A percentile compares a stretch with the other conserved stretches of the same genome.
Conservation (phyloP, 192 early-diverging fungal genomes). For the Coemansia reversa region DNA sequence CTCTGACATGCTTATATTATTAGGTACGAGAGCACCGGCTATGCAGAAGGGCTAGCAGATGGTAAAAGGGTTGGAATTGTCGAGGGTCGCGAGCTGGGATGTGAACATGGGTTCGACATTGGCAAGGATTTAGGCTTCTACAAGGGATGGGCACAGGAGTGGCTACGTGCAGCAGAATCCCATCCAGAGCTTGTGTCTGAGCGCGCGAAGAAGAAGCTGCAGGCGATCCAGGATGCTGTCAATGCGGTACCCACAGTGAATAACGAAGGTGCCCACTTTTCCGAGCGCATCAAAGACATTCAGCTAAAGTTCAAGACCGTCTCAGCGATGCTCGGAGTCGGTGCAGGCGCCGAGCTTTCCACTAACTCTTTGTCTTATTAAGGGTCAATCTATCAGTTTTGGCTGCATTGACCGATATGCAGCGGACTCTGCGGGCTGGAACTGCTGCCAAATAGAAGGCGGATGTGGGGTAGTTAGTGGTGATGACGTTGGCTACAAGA, state of each 20-base stretch:
- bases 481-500: background rate
- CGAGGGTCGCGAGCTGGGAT: constrained; percentile 51
- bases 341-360: constrained; percentile 31
- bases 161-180: constrained; percentile 21
- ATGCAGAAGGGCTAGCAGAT: constrained; percentile 26
- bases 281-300: constrained; percentile 28
- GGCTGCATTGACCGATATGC: background rate
- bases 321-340: constrained; percentile 41
- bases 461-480: background rate
- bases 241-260: constrained; percentile 25
- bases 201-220: constrained; percentile 35
- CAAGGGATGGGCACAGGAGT: constrained; percentile 47
- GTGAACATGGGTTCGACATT: constrained; percentile 39
- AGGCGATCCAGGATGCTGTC: constrained; percentile 21
- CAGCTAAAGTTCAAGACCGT: constrained; percentile 44
- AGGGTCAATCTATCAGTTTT: background rate
- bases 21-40: constrained; percentile 33
- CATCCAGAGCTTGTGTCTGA: constrained; percentile 32
- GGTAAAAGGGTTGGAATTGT: constrained; percentile 23
- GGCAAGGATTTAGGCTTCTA: constrained; percentile 53
- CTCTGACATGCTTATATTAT: background rate
- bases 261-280: constrained; percentile 40
- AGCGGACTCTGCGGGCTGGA: background rate
- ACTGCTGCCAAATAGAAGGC: background rate
- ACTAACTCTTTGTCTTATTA: constrained; percentile 32